Conservation (phyloP, 176 grass and related monocot species). For the Rhynchospora tenuis region DNA sequence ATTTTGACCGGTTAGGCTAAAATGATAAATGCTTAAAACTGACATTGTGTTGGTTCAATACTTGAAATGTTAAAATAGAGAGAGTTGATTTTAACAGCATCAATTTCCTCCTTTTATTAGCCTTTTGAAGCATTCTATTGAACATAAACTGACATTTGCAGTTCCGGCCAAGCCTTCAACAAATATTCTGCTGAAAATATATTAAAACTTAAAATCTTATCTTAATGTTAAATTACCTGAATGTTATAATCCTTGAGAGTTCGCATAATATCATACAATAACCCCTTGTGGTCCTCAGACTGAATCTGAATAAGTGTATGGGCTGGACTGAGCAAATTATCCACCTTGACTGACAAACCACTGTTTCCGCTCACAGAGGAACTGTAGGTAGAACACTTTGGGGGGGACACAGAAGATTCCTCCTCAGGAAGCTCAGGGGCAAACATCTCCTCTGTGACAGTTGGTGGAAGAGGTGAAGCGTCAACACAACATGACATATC, state of each 20-base stretch:
- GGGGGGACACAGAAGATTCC: background rate
- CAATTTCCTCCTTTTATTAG: background rate
- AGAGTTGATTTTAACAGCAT: background rate
- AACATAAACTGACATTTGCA: background rate
- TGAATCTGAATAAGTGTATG: conserved; percentile 83
- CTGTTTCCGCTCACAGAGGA: background rate
- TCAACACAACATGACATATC: conserved; percentile 44
- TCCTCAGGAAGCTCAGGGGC: conserved; percentile 35
- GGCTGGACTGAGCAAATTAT: conserved; percentile 59
- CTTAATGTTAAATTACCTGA: conserved; percentile 39
- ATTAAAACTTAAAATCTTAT: background rate
- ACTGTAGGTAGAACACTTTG: background rate
- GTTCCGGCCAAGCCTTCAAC: background rate
- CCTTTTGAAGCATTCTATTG: background rate
- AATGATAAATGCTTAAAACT: background rate
- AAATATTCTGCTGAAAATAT: background rate
- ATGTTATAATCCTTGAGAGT: conserved; percentile 80
- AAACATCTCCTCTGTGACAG: conserved; percentile 43
- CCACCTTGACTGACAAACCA: conserved; percentile 39
- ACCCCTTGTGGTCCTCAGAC: conserved; percentile 60
- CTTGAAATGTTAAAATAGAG: background rate
- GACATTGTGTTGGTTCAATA: background rate
- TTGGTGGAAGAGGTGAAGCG: conserved; percentile 31
- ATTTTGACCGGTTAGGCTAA: background rate
- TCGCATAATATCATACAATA: conserved; percentile 81